These are phyloP conservation scores for Coemansia sp. DNA, from an alignment of 192 early-diverging fungal genomes.

Conservation along the genomic window DNA sequence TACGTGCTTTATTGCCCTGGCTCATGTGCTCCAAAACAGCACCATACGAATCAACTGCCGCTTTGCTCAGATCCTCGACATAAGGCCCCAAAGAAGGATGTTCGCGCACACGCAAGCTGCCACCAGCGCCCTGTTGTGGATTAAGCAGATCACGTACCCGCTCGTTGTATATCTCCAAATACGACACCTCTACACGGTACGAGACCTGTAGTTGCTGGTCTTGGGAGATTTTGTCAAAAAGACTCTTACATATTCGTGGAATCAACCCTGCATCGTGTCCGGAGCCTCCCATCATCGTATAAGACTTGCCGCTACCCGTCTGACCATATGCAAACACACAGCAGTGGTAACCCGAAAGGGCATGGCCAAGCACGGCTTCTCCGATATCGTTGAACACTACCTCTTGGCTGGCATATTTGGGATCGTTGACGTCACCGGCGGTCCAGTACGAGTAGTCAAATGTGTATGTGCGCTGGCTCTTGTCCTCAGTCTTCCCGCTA, in stretches of 20 bases:
- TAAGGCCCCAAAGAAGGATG: conserved; percentile 81
- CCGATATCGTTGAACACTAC: conserved; percentile 77
- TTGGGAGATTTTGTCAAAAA: conserved; percentile 68
- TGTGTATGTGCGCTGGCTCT: conserved; percentile 62
- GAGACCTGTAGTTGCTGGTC: conserved; percentile 33
- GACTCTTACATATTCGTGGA: conserved; percentile 76
- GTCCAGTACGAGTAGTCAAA: conserved; percentile 94
- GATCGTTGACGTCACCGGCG: conserved; percentile 59
- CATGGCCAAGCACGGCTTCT: conserved; percentile 75
- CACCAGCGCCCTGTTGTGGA: conserved; percentile 61
- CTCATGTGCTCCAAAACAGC: conserved; percentile 76
- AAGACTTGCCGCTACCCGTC: conserved; percentile 59
- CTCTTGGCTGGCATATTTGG: conserved; percentile 71
- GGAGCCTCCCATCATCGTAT: conserved; percentile 66
- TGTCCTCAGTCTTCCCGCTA: conserved; percentile 10
- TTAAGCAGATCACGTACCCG: conserved; percentile 78
- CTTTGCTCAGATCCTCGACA: conserved; percentile 86
- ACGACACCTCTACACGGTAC: conserved; percentile 77
- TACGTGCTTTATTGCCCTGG: conserved; percentile 77
- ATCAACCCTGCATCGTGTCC: conserved; percentile 77
- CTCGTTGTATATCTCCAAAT: conserved; percentile 93
- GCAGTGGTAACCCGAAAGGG: conserved; percentile 87
- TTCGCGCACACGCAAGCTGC: conserved; percentile 78
- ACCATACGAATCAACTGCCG: conserved; percentile 73
- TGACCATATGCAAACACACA: conserved; percentile 87